Evolutionary conservation across 805 yeast species (phyloP).

Genomic region (Peterozyma toletana): DNA sequence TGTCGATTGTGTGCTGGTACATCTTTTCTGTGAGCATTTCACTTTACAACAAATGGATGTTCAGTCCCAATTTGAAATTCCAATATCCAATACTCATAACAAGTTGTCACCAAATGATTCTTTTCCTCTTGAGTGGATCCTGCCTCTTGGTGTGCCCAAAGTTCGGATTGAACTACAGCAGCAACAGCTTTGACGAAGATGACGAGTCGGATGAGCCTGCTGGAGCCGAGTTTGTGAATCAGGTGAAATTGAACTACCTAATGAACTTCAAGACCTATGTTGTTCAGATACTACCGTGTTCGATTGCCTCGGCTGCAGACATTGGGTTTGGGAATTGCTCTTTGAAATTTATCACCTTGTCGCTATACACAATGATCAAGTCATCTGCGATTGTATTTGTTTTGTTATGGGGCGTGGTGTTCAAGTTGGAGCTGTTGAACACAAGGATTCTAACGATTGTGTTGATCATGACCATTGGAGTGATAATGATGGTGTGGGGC

Average conservation of each 20-base stretch:
- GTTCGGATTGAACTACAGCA: slow-evolving; percentile 31
- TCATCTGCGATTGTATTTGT: slow-evolving; percentile 87
- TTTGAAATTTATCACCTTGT: slow-evolving; percentile 68
- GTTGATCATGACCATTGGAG: slow-evolving; percentile 73
- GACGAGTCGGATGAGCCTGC: too few relatives aligned
- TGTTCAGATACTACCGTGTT: slow-evolving; percentile 69
- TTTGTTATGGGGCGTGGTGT: slow-evolving; percentile 75
- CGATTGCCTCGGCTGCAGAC: slow-evolving; percentile 85
- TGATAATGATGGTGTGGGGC: slow-evolving; percentile 75
- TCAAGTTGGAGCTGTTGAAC: slow-evolving; percentile 69
- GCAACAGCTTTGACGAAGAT: too few relatives aligned
- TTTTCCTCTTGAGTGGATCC: slow-evolving; percentile 44
- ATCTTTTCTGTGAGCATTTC: slow-evolving; percentile 62
- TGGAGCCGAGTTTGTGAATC: slow-evolving; percentile 3
- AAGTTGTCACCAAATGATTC: slow-evolving; percentile 72
- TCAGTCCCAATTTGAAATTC: slow-evolving; percentile 72
- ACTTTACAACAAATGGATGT: slow-evolving; percentile 96
- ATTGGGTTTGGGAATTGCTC: slow-evolving; percentile 90
- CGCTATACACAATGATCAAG: slow-evolving; percentile 89
- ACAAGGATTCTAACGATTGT: slow-evolving; percentile 67
- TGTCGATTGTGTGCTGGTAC: slow-evolving; percentile 47
- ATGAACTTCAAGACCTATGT: slow-evolving; percentile 33
- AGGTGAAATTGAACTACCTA: slow-evolving; percentile 10
- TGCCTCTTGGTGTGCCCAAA: slow-evolving; percentile 39
- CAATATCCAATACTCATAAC: slow-evolving; percentile 83